Evolutionary conservation across 192 early-diverging fungal species (phyloP), one percentile per base, ranked within the genome.

Genomic region (Paraglomus occultum): DNA sequence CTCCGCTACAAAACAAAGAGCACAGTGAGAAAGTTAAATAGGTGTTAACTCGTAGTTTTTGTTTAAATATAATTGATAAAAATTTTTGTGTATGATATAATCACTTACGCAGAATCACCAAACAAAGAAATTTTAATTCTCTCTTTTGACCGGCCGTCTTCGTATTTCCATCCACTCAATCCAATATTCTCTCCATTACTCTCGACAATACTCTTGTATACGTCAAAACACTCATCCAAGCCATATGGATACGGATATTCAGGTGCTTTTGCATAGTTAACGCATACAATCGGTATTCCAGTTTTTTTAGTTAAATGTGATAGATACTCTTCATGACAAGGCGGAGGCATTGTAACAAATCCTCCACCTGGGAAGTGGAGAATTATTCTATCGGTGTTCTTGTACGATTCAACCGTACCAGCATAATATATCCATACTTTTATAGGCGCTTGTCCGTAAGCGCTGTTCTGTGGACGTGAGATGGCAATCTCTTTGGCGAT

Each of bases 221-320:
- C 84, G 69, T 94, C 95, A 78, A 92, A 96, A 73, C 92, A 94
- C 72, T 98, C 93, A 61, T 96, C 88, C 20, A 96, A 73, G 0
- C 89, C 92, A 55, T 85, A 91, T 1, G 96, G 96, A 71, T 92
- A 99, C n/a, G 96, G 96, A 58, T 85, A 86, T 76, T 97, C 96
- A 44, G 95, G 96, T 7, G 94, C 93, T 76, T 98, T 98, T 58
- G 90, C 92, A 64, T 98, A 98, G 70, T 98, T 87, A 51, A 98
- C 80, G 61, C 87, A 87, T 39, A 94, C 72, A 10, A 98, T 86
- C 2, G 92, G 90, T 0, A 91, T 71, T 9, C 80, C 77, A 1
- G 89, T 90, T 44, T 80, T 77, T 20, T 82, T 79, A n/a, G 95
- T 92, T 91, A 91, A 96, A 2, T 76, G 77, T 38, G 90, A 84